phyloP scores from a whole-genome alignment of 345 rosid genomes.

The Orychophragmus violaceus region DNA sequence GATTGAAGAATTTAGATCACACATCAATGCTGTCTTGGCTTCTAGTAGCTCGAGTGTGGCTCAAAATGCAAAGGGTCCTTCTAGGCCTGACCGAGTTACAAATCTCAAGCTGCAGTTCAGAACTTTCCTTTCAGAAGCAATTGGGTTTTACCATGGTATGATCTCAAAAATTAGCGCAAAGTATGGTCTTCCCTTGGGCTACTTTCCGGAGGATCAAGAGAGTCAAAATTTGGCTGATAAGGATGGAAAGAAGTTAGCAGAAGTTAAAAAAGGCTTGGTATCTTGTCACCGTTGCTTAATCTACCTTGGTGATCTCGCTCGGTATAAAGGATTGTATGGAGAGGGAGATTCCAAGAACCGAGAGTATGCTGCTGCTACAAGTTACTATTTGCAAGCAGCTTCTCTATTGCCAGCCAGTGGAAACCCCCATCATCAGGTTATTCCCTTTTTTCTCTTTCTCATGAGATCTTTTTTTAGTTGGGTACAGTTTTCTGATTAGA shows the following conservation, averaged over 20 bases:
- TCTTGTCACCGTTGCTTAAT: conserved; percentile 99
- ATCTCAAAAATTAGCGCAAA: conserved; percentile 74
- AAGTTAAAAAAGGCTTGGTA: conserved; percentile 64
- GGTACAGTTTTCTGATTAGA: not conserved
- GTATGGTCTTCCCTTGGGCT: conserved; percentile 88
- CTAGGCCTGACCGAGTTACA: conserved; percentile 52
- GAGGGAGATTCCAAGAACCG: conserved; percentile 76
- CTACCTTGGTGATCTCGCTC: conserved; percentile 94
- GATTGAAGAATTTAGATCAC: conserved; percentile 76
- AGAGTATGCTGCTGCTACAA: conserved; percentile 85
- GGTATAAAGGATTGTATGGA: conserved; percentile 90
- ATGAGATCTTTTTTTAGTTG: not conserved
- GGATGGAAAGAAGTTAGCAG: conserved; percentile 68
- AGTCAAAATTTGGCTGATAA: conserved; percentile 50
- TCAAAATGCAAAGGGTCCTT: conserved; percentile 50
- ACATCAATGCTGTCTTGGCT: conserved; percentile 52
- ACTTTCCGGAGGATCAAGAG: conserved; percentile 73
- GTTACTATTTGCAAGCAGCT: conserved; percentile 94
- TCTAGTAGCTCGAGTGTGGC: conserved; percentile 37
- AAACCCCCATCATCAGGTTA: conserved; percentile 96
- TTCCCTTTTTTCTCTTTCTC: not conserved
- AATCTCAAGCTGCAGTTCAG: conserved; percentile 76
- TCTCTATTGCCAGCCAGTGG: conserved; percentile 84
- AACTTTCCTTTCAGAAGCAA: conserved; percentile 86
- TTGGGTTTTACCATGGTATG: conserved; percentile 93